Conservation (phyloP, 129 eudicot genomes). For the Centaurea solstitialis region DNA sequence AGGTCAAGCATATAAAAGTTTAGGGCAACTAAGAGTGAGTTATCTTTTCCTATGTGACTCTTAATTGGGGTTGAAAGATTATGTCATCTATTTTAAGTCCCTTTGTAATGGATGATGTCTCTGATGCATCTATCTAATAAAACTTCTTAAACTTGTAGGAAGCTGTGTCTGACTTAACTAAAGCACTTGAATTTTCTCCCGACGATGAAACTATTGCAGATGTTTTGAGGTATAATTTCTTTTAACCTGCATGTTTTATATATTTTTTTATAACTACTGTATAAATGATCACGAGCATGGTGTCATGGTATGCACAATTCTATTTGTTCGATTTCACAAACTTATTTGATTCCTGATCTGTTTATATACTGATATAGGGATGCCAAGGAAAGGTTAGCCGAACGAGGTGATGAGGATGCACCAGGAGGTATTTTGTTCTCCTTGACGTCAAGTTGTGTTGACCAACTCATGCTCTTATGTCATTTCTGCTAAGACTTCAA, state of each 20-base stretch:
- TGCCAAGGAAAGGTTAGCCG: conserved; percentile 48
- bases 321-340: neutral
- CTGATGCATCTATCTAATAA: conserved; percentile 8
- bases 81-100: neutral
- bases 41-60: conserved; percentile 9
- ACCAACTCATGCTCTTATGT: neutral
- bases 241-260: neutral
- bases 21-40: conserved; percentile 76
- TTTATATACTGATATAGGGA: conserved; percentile 47
- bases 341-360: neutral
- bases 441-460: conserved; percentile 5
- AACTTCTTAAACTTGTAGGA: conserved; percentile 39
- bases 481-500: conserved; percentile 1
- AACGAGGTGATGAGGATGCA: conserved; percentile 51
- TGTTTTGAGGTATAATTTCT: conserved; percentile 70
- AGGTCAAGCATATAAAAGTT: conserved; percentile 89
- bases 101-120: neutral
- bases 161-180: conserved; percentile 72
- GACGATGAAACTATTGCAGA: conserved; percentile 93
- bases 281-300: neutral
- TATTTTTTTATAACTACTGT: neutral
- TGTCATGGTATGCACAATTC: neutral
- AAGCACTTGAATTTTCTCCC: conserved; percentile 89
- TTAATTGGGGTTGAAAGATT: conserved; percentile 6
- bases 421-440: conserved; percentile 49